A percentile compares a stretch with the other conserved stretches of the same genome.
These are phyloP conservation scores for Saccharomycopsis capsularis DNA, from an alignment of 805 yeast genomes.

Conservation along the genomic window DNA sequence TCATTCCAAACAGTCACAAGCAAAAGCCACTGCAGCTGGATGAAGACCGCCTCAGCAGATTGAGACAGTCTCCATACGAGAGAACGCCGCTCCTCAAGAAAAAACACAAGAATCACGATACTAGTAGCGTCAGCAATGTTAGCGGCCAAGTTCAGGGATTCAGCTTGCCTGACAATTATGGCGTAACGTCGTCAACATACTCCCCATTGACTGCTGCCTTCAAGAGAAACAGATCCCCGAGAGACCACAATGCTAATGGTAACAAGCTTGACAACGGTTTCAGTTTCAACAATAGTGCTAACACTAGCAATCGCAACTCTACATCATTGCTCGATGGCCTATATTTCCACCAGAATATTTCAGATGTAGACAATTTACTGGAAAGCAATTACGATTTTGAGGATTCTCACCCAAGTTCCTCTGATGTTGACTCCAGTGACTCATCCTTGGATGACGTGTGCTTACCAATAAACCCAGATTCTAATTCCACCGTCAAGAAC, in stretches of 20 bases:
- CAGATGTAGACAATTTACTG: slow-evolving; percentile 18
- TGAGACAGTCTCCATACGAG: no score
- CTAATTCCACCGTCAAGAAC: slow-evolving; percentile 20
- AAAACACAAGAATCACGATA: no score
- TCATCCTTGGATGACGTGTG: slow-evolving; percentile 91
- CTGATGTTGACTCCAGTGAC: slow-evolving; percentile 31
- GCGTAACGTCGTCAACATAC: background rate
- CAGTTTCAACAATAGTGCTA: background rate
- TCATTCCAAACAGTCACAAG: no score
- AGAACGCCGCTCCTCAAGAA: no score
- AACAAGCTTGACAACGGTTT: background rate
- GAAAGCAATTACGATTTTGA: slow-evolving; percentile 21
- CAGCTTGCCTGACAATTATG: background rate
- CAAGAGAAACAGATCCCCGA: background rate
- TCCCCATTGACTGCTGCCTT: background rate
- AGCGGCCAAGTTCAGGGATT: no score
- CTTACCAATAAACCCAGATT: slow-evolving; percentile 61
- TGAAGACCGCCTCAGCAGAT: no score
- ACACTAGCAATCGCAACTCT: background rate
- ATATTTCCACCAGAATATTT: slow-evolving; percentile 17
- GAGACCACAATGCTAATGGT: background rate
- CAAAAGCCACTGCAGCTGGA: no score
- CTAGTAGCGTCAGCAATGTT: no score
- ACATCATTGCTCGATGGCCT: slow-evolving; percentile 17
- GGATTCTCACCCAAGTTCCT: slow-evolving; percentile 21